A percentile compares a stretch with the other conserved stretches of the same genome.
These are phyloP conservation scores for Umbilicus rupestris DNA, from an alignment of 164 flowering plant genomes.

Conservation along the genomic window DNA sequence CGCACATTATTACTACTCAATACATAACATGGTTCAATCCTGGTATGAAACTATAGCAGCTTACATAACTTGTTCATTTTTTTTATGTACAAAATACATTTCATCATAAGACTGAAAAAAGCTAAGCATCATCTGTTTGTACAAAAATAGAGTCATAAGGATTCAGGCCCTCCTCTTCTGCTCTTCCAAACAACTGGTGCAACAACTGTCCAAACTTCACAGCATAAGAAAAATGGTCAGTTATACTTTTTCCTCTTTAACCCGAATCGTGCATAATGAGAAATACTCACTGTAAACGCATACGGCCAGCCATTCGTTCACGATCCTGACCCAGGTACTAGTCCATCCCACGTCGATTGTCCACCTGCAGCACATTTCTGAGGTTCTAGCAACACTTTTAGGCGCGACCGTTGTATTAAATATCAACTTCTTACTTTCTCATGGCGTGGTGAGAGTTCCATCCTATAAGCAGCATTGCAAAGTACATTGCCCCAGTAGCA, in stretches of 20 bases:
- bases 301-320: constrained; percentile 84
- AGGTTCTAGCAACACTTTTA: neutral
- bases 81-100: no score
- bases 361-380: constrained; percentile 41
- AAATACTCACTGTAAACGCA: constrained; percentile 64
- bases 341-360: constrained; percentile 97
- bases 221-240: neutral
- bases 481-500: constrained; percentile 89
- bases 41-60: no score
- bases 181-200: constrained; percentile 36
- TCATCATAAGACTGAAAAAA: no score
- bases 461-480: constrained; percentile 78
- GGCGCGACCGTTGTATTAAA: neutral
- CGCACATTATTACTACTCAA: no score
- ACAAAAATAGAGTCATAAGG: neutral
- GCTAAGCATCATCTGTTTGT: neutral
- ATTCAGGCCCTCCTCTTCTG: neutral
- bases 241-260: no score
- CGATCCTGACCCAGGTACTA: constrained; percentile 85
- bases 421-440: constrained; percentile 62
- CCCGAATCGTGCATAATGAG: no score
- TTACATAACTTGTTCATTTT: no score
- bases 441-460: constrained; percentile 78
- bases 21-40: no score
- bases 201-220: constrained; percentile 74